These are phyloP conservation scores for Xylariaceae sp. DNA, from an alignment of 2,329 filamentous ascomycete species.

Conservation along the genomic window DNA sequence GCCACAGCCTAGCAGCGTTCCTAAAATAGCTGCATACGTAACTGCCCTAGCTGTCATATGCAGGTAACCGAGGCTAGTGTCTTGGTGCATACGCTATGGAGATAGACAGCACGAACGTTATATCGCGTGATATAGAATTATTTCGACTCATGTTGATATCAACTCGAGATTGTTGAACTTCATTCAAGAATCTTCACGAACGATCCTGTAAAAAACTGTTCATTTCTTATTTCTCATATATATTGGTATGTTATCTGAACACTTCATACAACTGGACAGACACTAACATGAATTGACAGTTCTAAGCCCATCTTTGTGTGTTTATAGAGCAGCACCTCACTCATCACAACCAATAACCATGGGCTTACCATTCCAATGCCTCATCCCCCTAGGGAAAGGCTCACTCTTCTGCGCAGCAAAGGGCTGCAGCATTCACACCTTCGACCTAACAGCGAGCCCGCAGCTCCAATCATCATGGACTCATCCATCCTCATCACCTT, in stretches of 20 bases:
- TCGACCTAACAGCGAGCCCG: constrained; percentile 41
- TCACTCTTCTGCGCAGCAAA: constrained; percentile 65
- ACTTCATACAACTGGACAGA: not conserved
- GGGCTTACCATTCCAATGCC: constrained; percentile 56
- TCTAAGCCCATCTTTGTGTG: too few relatives aligned
- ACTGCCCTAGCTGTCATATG: not conserved
- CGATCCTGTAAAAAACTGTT: not conserved
- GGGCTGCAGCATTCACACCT: constrained; percentile 65
- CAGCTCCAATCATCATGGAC: constrained; percentile 26
- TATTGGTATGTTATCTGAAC: not conserved
- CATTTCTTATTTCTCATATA: too few relatives aligned
- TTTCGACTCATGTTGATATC: not conserved
- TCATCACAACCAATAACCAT: constrained; percentile 11
- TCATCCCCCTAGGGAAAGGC: constrained; percentile 45
- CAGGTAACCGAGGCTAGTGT: not conserved
- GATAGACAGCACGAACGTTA: not conserved
- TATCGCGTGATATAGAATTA: not conserved
- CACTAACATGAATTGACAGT: too few relatives aligned
- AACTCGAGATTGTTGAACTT: not conserved
- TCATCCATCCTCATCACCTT: constrained; percentile 21
- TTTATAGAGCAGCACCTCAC: too few relatives aligned
- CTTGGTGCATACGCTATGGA: not conserved
- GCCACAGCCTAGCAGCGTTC: constrained; percentile 19
- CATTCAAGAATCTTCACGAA: not conserved
- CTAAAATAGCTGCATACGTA: not conserved